Conservation (phyloP, 257 asterid genomes). For the Solanum pimpinellifolium region DNA sequence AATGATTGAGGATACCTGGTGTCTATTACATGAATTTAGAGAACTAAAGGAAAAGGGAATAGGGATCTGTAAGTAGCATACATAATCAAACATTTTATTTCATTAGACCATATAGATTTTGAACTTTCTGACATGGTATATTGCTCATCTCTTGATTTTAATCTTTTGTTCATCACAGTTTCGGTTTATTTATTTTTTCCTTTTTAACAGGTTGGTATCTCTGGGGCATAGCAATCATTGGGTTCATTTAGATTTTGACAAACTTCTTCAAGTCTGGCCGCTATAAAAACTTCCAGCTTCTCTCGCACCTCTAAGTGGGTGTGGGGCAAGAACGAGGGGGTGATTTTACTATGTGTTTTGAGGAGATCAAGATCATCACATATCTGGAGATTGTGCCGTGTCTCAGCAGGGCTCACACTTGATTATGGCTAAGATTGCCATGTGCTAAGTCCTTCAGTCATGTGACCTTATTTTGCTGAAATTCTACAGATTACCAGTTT, state of each 20-base stretch:
- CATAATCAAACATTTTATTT: not conserved
- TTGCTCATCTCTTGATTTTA: not conserved
- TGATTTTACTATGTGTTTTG: conserved; percentile 41
- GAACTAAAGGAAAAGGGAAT: not conserved
- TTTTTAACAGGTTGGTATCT: conserved; percentile 46
- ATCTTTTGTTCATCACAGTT: conserved; percentile 3
- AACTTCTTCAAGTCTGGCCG: conserved; percentile 94
- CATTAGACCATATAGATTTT: not conserved
- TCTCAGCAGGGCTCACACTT: conserved; percentile 72
- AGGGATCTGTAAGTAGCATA: not conserved
- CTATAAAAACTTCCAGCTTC: conserved; percentile 42
- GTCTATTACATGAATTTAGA: not conserved
- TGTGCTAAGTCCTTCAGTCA: conserved; percentile 12
- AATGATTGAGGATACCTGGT: not conserved
- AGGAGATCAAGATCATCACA: conserved; percentile 85
- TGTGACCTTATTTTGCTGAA: conserved; percentile 20
- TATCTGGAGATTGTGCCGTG: conserved; percentile 94
- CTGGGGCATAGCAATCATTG: conserved; percentile 29
- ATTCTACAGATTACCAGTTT: conserved; percentile 5
- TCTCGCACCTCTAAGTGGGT: conserved; percentile 94
- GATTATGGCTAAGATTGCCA: conserved; percentile 88
- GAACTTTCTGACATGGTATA: not conserved
- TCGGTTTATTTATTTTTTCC: not conserved
- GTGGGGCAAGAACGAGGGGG: conserved; percentile 67
- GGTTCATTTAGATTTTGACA: conserved; percentile 28